Conservation (phyloP, 768 basidiomycete species). For the Thelephora ganbajun region DNA sequence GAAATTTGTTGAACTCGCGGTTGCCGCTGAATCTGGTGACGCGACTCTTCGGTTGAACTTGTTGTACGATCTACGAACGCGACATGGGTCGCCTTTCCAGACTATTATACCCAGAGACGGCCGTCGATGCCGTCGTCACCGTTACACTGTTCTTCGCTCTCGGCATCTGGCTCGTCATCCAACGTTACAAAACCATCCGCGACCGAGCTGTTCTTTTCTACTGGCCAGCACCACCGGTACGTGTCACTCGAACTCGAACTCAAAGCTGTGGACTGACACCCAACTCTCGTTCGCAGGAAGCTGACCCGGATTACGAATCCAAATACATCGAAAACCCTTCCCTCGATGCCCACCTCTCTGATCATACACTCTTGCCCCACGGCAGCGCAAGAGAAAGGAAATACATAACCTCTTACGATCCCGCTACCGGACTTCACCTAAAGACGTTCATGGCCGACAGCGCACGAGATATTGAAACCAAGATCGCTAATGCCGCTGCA, state of each 20-base stretch:
- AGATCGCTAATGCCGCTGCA: conserved; percentile 46
- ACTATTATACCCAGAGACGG: conserved; percentile 10
- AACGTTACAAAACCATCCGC: conserved; percentile 58
- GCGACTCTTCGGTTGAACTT: conserved; percentile 31
- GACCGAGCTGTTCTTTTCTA: conserved; percentile 65
- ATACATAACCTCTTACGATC: conserved; percentile 88
- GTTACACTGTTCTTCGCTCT: conserved; percentile 58
- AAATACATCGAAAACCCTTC: conserved; percentile 40
- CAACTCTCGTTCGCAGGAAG: conserved; percentile 10
- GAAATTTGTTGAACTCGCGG: no score
- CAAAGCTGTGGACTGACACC: conserved; percentile 1
- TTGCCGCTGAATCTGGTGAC: no score
- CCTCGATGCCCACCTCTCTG: conserved; percentile 50
- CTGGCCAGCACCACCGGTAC: conserved; percentile 43
- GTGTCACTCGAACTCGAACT: conserved; percentile 9
- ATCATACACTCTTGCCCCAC: conserved; percentile 38
- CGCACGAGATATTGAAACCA: conserved; percentile 52
- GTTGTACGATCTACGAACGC: conserved; percentile 31
- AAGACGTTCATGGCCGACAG: conserved; percentile 67
- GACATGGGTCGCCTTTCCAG: conserved; percentile 24
- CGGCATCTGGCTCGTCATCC: conserved; percentile 68
- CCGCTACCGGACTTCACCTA: conserved; percentile 75
- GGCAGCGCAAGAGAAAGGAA: conserved; percentile 31
- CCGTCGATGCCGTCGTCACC: conserved; percentile 47
- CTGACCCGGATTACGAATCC: conserved; percentile 37